Percentiles rank a stretch among this genome's conserved stretches.
Conservation (phyloP, 129 eudicot genomes). For the Smallanthus sonchifolius region DNA sequence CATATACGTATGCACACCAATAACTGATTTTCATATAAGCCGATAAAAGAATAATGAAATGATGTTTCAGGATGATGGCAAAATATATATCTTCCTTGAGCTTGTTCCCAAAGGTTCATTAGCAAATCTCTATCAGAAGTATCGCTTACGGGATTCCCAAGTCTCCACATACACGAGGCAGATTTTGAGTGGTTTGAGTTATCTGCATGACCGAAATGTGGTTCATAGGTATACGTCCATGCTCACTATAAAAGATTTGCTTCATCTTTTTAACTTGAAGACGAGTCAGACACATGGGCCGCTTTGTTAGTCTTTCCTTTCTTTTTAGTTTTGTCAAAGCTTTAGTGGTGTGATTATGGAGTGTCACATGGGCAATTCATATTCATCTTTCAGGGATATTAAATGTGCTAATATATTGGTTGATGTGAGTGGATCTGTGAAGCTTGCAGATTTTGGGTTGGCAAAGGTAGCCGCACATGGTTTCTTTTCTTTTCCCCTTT, state of each 20-base stretch:
- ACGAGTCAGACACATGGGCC: neutral
- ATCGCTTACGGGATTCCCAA: conserved; percentile 63
- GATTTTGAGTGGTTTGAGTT: conserved; percentile 67
- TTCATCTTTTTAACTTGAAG: neutral
- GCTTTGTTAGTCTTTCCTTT: conserved; percentile 6
- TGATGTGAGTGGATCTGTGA: conserved; percentile 67
- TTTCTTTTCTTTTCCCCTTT: neutral
- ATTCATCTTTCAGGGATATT: conserved; percentile 67
- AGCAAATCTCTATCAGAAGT: conserved; percentile 56
- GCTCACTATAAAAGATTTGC: neutral
- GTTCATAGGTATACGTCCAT: conserved; percentile 67
- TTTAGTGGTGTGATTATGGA: neutral
- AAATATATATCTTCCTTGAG: conserved; percentile 79
- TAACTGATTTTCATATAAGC: neutral
- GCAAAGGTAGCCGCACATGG: conserved; percentile 62
- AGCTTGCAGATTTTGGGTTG: conserved; percentile 97
- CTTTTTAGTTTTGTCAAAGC: conserved; percentile 4
- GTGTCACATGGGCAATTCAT: neutral
- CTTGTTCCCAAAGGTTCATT: conserved; percentile 83
- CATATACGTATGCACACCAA: neutral
- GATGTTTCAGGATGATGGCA: conserved; percentile 60
- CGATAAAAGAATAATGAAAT: conserved; percentile 4
- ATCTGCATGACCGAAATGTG: conserved; percentile 66
- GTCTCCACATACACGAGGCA: conserved; percentile 88
- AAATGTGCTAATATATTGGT: conserved; percentile 96